phyloP scores from a whole-genome alignment of 768 basidiomycete genomes.

The Suillus occidentalis region DNA sequence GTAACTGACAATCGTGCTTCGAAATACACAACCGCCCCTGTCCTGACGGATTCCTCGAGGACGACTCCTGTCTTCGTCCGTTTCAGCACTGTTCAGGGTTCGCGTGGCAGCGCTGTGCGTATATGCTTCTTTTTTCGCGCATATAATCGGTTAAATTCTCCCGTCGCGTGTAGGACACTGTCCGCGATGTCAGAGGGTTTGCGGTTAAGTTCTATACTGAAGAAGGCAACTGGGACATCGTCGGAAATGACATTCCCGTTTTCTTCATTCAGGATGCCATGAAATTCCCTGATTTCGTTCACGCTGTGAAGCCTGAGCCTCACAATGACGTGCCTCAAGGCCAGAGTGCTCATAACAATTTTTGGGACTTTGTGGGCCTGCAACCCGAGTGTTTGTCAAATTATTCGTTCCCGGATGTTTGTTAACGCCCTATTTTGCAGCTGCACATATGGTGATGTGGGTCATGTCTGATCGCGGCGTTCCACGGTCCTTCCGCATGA shows the following conservation, averaged over 20 bases:
- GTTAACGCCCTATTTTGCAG: slow-evolving; percentile 28
- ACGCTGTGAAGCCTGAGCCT: slow-evolving; percentile 85
- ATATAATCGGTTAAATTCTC: slow-evolving; percentile 1
- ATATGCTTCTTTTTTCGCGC: not conserved
- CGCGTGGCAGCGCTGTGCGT: slow-evolving; percentile 77
- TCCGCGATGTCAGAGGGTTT: slow-evolving; percentile 86
- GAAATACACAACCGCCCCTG: slow-evolving; percentile 68
- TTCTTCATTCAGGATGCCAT: slow-evolving; percentile 82
- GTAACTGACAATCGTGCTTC: slow-evolving; percentile 66
- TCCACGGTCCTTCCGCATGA: slow-evolving; percentile 84
- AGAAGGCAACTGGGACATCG: slow-evolving; percentile 87
- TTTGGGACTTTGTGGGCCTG: slow-evolving; percentile 81
- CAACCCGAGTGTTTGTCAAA: slow-evolving; percentile 56
- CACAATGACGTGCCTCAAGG: slow-evolving; percentile 76
- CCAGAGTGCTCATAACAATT: slow-evolving; percentile 77
- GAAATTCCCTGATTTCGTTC: slow-evolving; percentile 85
- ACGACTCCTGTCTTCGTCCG: slow-evolving; percentile 79
- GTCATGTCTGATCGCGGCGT: slow-evolving; percentile 82
- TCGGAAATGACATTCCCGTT: slow-evolving; percentile 81
- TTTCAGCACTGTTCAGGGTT: slow-evolving; percentile 85
- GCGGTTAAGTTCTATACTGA: slow-evolving; percentile 81
- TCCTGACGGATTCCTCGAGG: slow-evolving; percentile 70
- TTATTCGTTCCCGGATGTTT: not conserved
- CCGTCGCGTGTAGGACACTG: slow-evolving; percentile 53
- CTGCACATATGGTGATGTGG: slow-evolving; percentile 82